These are phyloP conservation scores for Dunaliella sp. DNA, from an alignment of 139 green algal genomes.

Conservation along the genomic window DNA sequence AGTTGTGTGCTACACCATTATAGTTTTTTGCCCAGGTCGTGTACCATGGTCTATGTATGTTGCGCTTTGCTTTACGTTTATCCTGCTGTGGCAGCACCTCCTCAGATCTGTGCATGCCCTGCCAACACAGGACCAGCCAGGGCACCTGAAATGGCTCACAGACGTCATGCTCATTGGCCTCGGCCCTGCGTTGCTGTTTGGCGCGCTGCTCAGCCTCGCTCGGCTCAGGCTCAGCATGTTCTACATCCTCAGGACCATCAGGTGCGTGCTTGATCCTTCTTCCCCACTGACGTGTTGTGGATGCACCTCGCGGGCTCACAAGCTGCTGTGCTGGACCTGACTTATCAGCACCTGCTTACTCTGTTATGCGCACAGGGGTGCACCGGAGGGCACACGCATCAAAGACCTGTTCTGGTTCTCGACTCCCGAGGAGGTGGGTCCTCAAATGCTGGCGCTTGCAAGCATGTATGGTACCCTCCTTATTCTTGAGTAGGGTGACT, in stretches of 20 bases:
- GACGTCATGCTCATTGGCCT: neutral
- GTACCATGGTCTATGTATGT: too few relatives aligned
- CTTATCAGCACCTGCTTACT: neutral
- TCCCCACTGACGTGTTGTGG: too few relatives aligned
- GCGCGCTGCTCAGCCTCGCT: neutral
- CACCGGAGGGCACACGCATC: neutral
- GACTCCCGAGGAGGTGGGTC: neutral
- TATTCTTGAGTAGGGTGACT: too few relatives aligned
- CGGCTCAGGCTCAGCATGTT: neutral
- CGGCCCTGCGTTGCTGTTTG: neutral
- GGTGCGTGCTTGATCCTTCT: neutral
- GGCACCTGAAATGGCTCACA: neutral
- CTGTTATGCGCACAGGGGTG: neutral
- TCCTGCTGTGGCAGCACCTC: too few relatives aligned
- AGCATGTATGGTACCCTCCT: too few relatives aligned
- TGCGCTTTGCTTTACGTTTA: too few relatives aligned
- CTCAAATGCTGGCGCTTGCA: neutral
- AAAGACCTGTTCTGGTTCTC: neutral
- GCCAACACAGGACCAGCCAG: neutral
- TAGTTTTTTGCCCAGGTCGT: too few relatives aligned
- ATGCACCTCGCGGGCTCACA: too few relatives aligned
- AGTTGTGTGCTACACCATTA: too few relatives aligned
- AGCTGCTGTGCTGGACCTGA: neutral
- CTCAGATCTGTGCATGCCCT: too few relatives aligned
- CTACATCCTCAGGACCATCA: neutral